Percentiles rank a stretch among this genome's conserved stretches.
These are phyloP conservation scores for Neurospora terricola DNA, from an alignment of 495 filamentous ascomycete genomes.

Conservation along the genomic window DNA sequence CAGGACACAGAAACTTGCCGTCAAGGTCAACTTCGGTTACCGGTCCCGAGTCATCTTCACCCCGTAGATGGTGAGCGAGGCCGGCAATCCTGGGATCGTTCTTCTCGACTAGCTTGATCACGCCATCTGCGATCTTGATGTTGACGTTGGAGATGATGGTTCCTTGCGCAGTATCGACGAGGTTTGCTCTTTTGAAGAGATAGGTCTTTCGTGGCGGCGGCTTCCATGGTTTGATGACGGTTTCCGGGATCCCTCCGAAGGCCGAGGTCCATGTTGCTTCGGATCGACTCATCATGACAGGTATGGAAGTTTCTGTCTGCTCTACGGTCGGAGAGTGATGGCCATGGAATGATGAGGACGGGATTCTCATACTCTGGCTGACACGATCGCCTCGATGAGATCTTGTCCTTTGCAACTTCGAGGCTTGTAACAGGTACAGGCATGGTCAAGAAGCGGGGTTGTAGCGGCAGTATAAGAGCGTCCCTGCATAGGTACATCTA, in stretches of 20 bases:
- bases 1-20: conserved; percentile 41
- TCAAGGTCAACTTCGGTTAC: conserved; percentile 25
- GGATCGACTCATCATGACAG: neutral
- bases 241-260: conserved; percentile 2
- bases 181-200: conserved; percentile 21
- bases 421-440: neutral
- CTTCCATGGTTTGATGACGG: conserved; percentile 28
- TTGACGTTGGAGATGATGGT: conserved; percentile 15
- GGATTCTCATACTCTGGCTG: neutral
- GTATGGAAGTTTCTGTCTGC: neutral
- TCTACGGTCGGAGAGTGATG: neutral
- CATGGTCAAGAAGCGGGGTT: neutral
- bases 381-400: neutral
- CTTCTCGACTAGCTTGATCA: conserved; percentile 8
- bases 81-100: neutral
- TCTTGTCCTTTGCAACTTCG: neutral
- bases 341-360: neutral
- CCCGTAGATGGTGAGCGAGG: neutral
- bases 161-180: conserved; percentile 24
- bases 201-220: conserved; percentile 12
- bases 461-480: neutral
- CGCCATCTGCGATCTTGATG: conserved; percentile 16
- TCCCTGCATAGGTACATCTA: neutral
- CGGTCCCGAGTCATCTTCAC: conserved; percentile 1
- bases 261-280: neutral